Base-by-base conservation (phyloP, 192 early-diverging fungal species). In the Geranomyces variabilis region DNA sequence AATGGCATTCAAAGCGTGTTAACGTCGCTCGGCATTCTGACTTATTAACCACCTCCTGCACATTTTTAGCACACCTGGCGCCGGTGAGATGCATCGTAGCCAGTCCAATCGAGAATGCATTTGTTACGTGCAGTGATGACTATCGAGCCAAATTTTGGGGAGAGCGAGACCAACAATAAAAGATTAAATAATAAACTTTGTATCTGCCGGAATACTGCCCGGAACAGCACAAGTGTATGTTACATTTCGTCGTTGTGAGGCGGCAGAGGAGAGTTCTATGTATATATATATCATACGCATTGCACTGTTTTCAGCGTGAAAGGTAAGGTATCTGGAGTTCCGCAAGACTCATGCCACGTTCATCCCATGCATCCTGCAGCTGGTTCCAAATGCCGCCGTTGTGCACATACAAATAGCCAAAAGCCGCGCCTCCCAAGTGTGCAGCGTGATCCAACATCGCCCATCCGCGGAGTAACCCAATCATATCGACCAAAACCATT, bases 401-500 rank as follows among this genome's bases (percentile, higher is more conserved):
- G 0, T 22, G 58, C 29, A 55, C 66, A 36, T 77, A 80, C 10
- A 71, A n/a, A 21, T 61, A 68, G 12, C 81, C 81, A 9, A 60
- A 29, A 4, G 61, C 29, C 1, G 77, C 77, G 17, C 81, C 81
- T 31, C 34, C 60, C 31, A 83, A 56, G 67, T 83, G 81, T 12
- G 81, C 81, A 2, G 75, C 79, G 65, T 96, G 94, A 73, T 92
- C 90, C 69, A 95, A 89, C 48, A 83, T 77, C 29, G 67, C 77
- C 94, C 92, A 95, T 57, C 87, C 80, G 5, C 82, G 75, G 15
- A 93, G 33, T 7, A 93, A 84, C 9, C 94, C 94, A 17, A 79
- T 79, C 26, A 93, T 48, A 71, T 96, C 94, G 29, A 91, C 66
- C 21, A 74, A 80, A 77, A 95, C 80, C 68, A 96, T 63, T 0